Evolutionary conservation across 306 rosid species (phyloP), one percentile per base, ranked within the genome.

Genomic region (Citrullus mucosospermus): DNA sequence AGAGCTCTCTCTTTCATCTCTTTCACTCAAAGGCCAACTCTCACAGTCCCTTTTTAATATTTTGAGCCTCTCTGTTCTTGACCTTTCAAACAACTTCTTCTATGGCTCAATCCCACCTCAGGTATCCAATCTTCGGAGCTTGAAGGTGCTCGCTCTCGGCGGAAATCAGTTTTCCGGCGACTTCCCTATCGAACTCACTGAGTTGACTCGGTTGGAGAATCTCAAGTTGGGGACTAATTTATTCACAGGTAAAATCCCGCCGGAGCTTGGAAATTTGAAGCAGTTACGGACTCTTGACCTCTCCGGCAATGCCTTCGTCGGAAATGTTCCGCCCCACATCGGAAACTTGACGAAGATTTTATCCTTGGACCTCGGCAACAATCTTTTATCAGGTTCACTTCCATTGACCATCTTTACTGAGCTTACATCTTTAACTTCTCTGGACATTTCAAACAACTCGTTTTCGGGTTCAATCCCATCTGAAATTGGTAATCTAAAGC

Each of bases 401-500:
- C 99, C 99, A 12, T 56, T 50, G 22, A 36, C 83, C 73, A 83
- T 95, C n/a, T 92, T 92, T 68, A 73, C 83, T 32, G 88, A 91
- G 20, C 69, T 90, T 32, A 48, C 39, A 18, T 85, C 93, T 84
- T 76, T 96, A 83, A 83, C 85, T 58, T 91, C 93, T 8, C 36
- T 96, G 17, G 99, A 96, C 84, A 71, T 92, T 16, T 92, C 99
- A 6, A 92, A 90, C 89, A 96, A 96, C 81, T 88, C 99, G 9
- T 85, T 96, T 77, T 82, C 91, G 74, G 98, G 99, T 55, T 16
- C 48, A 15, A 58, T 96, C 4, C 99, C 99, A 3, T 81, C 86
- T 61, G 93, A 88, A 81, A 88, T 92, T 20, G 86, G 90, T 48
- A 81, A 87, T 85, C 82, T 88, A 88, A 81, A 78, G 76, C 88